A percentile compares a stretch with the other conserved stretches of the same genome.
Conservation (phyloP, 2,329 filamentous ascomycete genomes). For the Akanthomyces dipterigenus region DNA sequence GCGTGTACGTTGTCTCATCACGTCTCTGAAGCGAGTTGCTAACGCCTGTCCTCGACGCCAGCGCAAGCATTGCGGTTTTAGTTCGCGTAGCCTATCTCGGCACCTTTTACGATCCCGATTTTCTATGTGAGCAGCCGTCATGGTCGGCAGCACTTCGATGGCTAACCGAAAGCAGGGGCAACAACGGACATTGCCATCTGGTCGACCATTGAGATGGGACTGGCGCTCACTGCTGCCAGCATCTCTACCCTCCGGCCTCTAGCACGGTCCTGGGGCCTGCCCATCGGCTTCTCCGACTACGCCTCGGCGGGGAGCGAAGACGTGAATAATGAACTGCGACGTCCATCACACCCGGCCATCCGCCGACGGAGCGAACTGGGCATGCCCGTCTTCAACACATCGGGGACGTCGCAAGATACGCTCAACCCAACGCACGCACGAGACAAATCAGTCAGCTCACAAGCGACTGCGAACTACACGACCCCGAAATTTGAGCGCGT, state of each 20-base stretch:
- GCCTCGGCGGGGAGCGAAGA: not conserved
- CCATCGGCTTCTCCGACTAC: not conserved
- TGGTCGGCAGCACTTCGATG: not conserved
- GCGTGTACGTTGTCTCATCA: slow-evolving; percentile 28
- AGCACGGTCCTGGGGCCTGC: slow-evolving; percentile 2
- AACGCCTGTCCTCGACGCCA: slow-evolving; percentile 14
- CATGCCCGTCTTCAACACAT: not conserved
- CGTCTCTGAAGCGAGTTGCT: not conserved
- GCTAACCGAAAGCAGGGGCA: slow-evolving; percentile 18
- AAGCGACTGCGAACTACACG: not conserved
- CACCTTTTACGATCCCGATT: slow-evolving; percentile 28
- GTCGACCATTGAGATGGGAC: slow-evolving; percentile 37
- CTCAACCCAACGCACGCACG: not conserved
- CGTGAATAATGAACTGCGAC: not conserved
- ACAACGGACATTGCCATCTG: slow-evolving; percentile 36
- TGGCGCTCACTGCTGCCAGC: slow-evolving; percentile 38
- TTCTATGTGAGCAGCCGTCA: slow-evolving; percentile 26
- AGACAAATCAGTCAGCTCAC: not conserved
- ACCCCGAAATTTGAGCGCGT: not conserved
- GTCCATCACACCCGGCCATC: not conserved
- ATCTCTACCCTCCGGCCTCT: slow-evolving; percentile 37
- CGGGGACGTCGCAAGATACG: slow-evolving; percentile 7
- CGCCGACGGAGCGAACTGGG: not conserved
- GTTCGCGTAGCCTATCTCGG: slow-evolving; percentile 30
- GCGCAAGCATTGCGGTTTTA: slow-evolving; percentile 33